Evolutionary conservation across 2,329 filamentous ascomycete species (phyloP), one percentile per base, ranked within the genome.

Genomic region (Emericellopsis atlantica): DNA sequence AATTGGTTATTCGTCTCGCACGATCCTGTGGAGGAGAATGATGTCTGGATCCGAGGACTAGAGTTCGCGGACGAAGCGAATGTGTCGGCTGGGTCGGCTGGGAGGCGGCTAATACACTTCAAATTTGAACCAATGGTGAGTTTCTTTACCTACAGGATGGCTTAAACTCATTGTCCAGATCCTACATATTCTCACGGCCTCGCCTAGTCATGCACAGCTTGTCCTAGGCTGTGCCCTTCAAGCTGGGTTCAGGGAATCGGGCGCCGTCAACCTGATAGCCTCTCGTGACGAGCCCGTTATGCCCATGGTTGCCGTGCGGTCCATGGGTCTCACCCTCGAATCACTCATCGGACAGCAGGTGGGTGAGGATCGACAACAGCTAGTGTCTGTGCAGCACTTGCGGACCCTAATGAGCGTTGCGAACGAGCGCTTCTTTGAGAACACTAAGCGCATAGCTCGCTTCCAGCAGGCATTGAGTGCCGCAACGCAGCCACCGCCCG

Each of bases 91-190:
- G 10, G 9, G 12, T 18, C 29, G 22, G 52, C 49, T 40, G 55
- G 56, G 42, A 59, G 62, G 51, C 67, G 73, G 53, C 60, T 74
- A 58, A 70, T 95, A 39, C 86, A 90, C 59, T 84, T 95, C 63
- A 92, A 94, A 60, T 95, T 93, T 54, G 89, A 95, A 58, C 87
- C 89, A 5, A 88, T 95, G 87, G 89, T 94, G 71, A 56, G 78
- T 15, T 40, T 32, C 10, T 29, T n/a, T 32, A 12, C 37, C 12
- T 15, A n/a, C 15, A 12, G 18, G 18, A 12, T 21, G 15, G 12
- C 15, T 5, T 14, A 9, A 7, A 9, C 34, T 22, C 16, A 12
- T 23, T 14, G 15, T 36, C 7, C n/a, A 43, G 89, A 95, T 95
- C 49, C 74, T 96, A 1, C 90, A 96, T 50, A 70, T 96, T 35